Percentiles rank a stretch among this genome's conserved stretches.
Conservation (phyloP, 306 rosid species). For the Chamaecrista fasciculata region DNA sequence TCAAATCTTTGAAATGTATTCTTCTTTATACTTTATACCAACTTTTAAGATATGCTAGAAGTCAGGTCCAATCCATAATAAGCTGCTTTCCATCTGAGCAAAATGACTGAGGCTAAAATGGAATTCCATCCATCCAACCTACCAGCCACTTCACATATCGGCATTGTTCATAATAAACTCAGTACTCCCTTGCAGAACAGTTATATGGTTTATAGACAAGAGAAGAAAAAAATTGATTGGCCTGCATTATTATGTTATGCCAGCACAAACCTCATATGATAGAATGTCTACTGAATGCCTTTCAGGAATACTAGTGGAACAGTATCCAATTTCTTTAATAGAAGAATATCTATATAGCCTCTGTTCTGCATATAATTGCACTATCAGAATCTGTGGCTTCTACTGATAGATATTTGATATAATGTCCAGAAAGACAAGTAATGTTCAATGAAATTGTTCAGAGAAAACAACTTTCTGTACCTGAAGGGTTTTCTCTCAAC, state of each 20-base stretch:
- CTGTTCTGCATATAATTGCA: background rate
- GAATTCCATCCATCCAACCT: background rate
- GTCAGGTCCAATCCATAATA: background rate
- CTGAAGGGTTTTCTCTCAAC: constrained; percentile 94
- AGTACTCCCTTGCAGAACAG: background rate
- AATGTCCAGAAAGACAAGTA: background rate
- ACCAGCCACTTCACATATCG: background rate
- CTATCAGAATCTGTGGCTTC: background rate
- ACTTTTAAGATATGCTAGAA: background rate
- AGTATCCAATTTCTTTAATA: background rate
- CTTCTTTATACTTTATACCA: background rate
- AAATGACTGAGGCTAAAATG: background rate
- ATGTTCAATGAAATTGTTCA: background rate
- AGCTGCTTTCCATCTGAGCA: background rate
- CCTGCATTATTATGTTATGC: background rate
- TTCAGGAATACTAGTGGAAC: background rate
- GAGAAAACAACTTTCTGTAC: constrained; percentile 42
- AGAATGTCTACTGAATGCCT: background rate
- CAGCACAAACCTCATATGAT: background rate
- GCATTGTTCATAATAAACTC: background rate
- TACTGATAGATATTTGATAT: background rate
- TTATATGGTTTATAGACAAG: background rate
- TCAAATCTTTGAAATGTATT: background rate
- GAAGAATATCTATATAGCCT: background rate
- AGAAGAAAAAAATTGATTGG: background rate